Evolutionary conservation across 129 eudicot species (phyloP).

Genomic region (Pittosporum tobira): DNA sequence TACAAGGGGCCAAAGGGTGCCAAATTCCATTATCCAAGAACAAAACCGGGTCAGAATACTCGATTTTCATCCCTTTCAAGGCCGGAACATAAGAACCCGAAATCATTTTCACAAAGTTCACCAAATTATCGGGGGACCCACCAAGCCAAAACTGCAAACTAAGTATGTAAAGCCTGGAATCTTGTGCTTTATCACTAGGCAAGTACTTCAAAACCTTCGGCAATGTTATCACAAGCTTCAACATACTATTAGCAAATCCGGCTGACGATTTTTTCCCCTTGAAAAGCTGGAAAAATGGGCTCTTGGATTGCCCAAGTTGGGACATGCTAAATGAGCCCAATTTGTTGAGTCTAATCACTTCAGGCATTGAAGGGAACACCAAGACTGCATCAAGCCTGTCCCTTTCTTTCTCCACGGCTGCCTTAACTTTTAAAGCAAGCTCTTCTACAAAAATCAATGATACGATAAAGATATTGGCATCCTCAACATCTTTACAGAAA

Average conservation of each 20-base stretch:
- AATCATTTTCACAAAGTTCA: conserved; percentile 82
- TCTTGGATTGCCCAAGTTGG: conserved; percentile 87
- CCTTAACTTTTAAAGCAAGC: conserved; percentile 70
- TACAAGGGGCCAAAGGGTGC: conserved; percentile 98
- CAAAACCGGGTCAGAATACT: conserved; percentile 93
- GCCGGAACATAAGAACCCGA: conserved; percentile 92
- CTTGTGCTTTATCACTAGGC: conserved; percentile 98
- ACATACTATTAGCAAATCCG: conserved; percentile 95
- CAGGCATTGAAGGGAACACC: conserved; percentile 99
- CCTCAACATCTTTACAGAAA: conserved; percentile 85
- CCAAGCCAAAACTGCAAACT: conserved; percentile 99
- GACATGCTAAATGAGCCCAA: conserved; percentile 94
- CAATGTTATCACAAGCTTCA: conserved; percentile 87
- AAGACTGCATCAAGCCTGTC: conserved; percentile 96
- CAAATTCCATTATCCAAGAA: conserved; percentile 87
- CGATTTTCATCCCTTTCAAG: conserved; percentile 59
- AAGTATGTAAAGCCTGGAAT: conserved; percentile 84
- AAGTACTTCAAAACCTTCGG: conserved; percentile 93
- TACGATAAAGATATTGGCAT: conserved; percentile 89
- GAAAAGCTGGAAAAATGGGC: conserved; percentile 86
- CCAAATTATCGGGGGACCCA: conserved; percentile 96
- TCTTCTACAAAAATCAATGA: conserved; percentile 93
- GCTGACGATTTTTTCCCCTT: conserved; percentile 80
- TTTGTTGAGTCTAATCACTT: conserved; percentile 93
- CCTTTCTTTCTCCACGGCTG: conserved; percentile 90